These are phyloP conservation scores for Cercospora sp. DNA, from an alignment of 2,329 filamentous ascomycete genomes.

Conservation along the genomic window DNA sequence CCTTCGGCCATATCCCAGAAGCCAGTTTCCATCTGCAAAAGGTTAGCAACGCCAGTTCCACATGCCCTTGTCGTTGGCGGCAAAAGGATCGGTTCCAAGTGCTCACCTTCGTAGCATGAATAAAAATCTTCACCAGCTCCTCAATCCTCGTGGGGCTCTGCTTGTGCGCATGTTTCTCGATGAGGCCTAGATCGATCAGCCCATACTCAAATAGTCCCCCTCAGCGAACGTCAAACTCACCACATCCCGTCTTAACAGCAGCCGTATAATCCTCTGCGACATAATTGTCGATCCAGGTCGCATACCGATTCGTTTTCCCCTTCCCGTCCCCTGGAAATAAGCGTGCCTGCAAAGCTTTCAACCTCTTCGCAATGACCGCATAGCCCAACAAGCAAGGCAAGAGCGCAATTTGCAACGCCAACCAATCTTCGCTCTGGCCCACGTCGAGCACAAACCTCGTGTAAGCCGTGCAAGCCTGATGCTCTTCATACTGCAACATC, in stretches of 20 bases:
- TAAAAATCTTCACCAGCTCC: slow-evolving; percentile 79
- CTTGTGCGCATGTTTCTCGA: slow-evolving; percentile 72
- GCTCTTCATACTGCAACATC: slow-evolving; percentile 72
- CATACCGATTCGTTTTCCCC: slow-evolving; percentile 58
- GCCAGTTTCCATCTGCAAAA: slow-evolving; percentile 64
- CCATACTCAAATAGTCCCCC: neutral
- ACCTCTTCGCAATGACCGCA: slow-evolving; percentile 70
- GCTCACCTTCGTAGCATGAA: slow-evolving; percentile 75
- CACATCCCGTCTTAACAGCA: slow-evolving; percentile 68
- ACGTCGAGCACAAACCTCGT: slow-evolving; percentile 82
- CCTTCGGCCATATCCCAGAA: slow-evolving; percentile 69
- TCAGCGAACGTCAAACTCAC: slow-evolving; percentile 52
- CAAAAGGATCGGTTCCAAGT: neutral
- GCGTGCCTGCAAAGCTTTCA: slow-evolving; percentile 57
- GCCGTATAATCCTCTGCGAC: slow-evolving; percentile 74
- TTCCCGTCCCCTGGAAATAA: neutral
- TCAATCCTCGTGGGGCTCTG: slow-evolving; percentile 76
- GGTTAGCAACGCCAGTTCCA: neutral
- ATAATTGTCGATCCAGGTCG: slow-evolving; percentile 90
- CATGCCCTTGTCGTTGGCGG: neutral
- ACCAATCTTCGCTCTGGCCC: slow-evolving; percentile 82
- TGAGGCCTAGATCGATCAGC: slow-evolving; percentile 51
- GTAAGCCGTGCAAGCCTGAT: slow-evolving; percentile 76
- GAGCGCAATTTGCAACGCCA: slow-evolving; percentile 80
- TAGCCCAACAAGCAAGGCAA: slow-evolving; percentile 91